Percentiles rank a stretch among this genome's conserved stretches.
phyloP scores from a whole-genome alignment of 169 alveolate species.

The Perkinsus olseni region DNA sequence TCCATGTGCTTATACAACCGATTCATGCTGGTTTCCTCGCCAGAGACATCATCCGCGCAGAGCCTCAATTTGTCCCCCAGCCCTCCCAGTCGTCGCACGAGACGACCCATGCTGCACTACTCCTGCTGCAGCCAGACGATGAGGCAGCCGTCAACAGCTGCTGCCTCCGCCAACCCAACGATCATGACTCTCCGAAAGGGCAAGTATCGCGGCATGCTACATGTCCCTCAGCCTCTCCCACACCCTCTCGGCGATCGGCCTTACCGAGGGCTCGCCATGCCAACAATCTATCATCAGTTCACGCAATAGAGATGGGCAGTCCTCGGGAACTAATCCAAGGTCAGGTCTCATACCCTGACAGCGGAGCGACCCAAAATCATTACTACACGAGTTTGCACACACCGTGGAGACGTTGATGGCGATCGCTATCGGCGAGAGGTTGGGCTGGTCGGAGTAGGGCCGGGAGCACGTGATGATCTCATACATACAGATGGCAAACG shows the following conservation, averaged over 20 bases:
- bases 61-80: neutral
- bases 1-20: neutral
- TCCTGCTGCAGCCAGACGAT: too few species aligned
- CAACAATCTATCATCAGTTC: conserved; percentile 52
- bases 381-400: neutral
- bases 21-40: neutral
- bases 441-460: conserved; percentile 23
- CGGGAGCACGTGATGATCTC: conserved; percentile 40
- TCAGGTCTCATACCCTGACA: conserved; percentile 33
- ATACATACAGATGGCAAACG: conserved; percentile 42
- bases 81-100: neutral
- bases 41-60: neutral
- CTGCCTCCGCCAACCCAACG: too few species aligned
- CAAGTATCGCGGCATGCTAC: neutral
- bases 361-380: neutral
- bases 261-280: conserved; percentile 48
- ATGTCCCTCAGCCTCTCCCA: neutral
- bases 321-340: conserved; percentile 20
- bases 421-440: neutral
- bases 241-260: conserved; percentile 35
- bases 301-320: conserved; percentile 37
- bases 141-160: too few species aligned
- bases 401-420: neutral
- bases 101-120: neutral
- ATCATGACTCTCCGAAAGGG: neutral